Conservation (phyloP, 768 basidiomycete genomes). For the Plicaturopsis crispa region DNA sequence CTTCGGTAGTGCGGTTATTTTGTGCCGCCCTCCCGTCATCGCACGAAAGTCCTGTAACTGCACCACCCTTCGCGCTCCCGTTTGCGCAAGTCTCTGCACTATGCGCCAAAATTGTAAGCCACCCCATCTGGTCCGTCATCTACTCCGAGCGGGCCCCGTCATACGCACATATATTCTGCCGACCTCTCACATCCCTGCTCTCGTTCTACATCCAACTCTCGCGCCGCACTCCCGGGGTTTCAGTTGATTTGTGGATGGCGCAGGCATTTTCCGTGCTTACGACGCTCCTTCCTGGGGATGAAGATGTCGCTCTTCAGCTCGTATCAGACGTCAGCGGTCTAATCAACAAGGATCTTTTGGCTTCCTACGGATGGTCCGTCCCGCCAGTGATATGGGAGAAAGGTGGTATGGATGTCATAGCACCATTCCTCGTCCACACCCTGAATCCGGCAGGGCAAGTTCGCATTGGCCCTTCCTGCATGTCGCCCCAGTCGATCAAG, state of each 20-base stretch:
- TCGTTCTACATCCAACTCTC: slow-evolving; percentile 51
- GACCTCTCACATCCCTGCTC: slow-evolving; percentile 51
- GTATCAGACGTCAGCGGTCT: slow-evolving; percentile 29
- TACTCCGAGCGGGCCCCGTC: slow-evolving; percentile 12
- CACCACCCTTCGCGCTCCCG: slow-evolving; percentile 58
- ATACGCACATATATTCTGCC: slow-evolving; percentile 29
- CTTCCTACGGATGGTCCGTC: slow-evolving; percentile 24
- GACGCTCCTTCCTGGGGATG: slow-evolving; percentile 67
- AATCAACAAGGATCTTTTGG: slow-evolving; percentile 34
- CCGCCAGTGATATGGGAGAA: slow-evolving; percentile 40
- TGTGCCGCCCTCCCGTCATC: slow-evolving; percentile 48
- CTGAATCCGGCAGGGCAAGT: slow-evolving; percentile 32
- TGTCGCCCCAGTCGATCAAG: slow-evolving; percentile 49
- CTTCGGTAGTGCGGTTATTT: slow-evolving; percentile 54
- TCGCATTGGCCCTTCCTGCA: slow-evolving; percentile 42
- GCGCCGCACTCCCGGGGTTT: slow-evolving; percentile 43
- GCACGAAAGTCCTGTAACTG: slow-evolving; percentile 25
- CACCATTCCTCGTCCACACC: slow-evolving; percentile 52
- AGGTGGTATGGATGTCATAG: slow-evolving; percentile 40
- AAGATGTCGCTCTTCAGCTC: slow-evolving; percentile 42
- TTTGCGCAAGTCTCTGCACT: slow-evolving; percentile 47
- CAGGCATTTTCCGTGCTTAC: slow-evolving; percentile 53
- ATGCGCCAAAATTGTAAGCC: slow-evolving; percentile 40
- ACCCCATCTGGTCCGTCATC: slow-evolving; percentile 42
- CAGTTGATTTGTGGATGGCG: slow-evolving; percentile 56